Evolutionary conservation across 192 early-diverging fungal species (phyloP).

Genomic region (Tieghemiomyces parasiticus): DNA sequence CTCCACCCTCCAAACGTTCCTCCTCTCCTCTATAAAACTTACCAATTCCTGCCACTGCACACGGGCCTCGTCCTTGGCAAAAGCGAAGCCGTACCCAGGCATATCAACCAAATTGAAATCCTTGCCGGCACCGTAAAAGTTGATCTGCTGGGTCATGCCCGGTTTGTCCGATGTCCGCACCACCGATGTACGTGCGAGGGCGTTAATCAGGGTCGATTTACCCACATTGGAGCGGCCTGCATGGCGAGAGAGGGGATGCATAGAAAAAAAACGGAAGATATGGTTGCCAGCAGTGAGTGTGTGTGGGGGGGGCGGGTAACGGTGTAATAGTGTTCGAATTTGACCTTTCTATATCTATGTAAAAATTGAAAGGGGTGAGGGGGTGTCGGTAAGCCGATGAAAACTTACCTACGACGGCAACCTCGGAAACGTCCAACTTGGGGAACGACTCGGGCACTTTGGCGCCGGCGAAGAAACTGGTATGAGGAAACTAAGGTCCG

Average conservation of each 20-base stretch:
- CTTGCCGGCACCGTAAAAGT: constrained; percentile 51
- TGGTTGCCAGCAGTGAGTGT: too few relatives aligned
- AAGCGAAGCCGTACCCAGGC: constrained; percentile 75
- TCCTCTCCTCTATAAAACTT: too few relatives aligned
- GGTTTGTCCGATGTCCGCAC: constrained; percentile 56
- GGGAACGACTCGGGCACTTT: constrained; percentile 24
- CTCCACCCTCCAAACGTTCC: too few relatives aligned
- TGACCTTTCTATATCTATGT: too few relatives aligned
- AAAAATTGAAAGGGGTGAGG: too few relatives aligned
- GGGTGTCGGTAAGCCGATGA: too few relatives aligned
- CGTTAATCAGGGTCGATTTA: constrained; percentile 63
- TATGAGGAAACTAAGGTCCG: constrained; percentile 19
- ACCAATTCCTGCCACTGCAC: constrained; percentile 43
- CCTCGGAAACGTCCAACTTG: constrained; percentile 20
- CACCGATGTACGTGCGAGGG: constrained; percentile 36
- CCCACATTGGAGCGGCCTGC: constrained; percentile 65
- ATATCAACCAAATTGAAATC: constrained; percentile 59
- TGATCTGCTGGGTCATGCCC: constrained; percentile 64
- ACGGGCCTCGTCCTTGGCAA: constrained; percentile 42
- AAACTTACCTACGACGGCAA: constrained; percentile 20
- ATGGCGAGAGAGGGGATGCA: not conserved
- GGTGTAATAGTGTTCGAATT: too few relatives aligned
- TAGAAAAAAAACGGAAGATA: not conserved
- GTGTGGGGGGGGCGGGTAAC: too few relatives aligned
- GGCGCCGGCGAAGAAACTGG: constrained; percentile 29